Base-by-base conservation (phyloP, 2,329 filamentous ascomycete species). In the Aureobasidium sp. region DNA sequence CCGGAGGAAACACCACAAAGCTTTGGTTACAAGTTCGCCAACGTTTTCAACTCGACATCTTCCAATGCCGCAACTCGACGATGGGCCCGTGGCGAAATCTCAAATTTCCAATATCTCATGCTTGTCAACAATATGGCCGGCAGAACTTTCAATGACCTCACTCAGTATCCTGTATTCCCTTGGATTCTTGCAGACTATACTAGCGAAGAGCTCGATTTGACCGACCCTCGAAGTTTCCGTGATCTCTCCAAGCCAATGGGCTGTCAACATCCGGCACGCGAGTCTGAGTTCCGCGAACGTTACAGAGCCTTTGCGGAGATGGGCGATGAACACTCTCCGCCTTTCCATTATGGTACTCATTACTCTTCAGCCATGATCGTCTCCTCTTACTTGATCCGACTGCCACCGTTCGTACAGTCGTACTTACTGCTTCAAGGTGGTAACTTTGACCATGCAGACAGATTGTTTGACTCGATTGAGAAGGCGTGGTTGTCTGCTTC, bases 361-460 rank as follows among this genome's bases (percentile, higher is more conserved):
- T 99, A 99, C 74, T 97, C 94, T 1, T 97, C 94, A 2, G 94
- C 94, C 8, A 99, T 97, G 94, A 97, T 96, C 63, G 94, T 99
- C 7, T 92, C 92, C 13, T 97, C 92, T 0, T 99, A 97, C 70
- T 82, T 99, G 44, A 97, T 99, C 69, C 88, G 94, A 20, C 81
- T 99, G 17, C 93, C 96, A 56, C 94, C 94, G 0, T 99, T 97
- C 72, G 93, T 97, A 27, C 91, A 97, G 68, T 96, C 94, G 0
- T 97, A 96, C 71, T 84, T 97, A 24, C 79, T 97, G 9, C 83
- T 99, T 1, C 94, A 99, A 74, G 94, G 94, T n/a, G 93, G 93
- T 5, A 90, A 84, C 43, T 99, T 97, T 71, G 94, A 99, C 71
- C 93, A 99, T 71, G 91, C 94, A 1, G 95, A 99, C 71, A 86